Evolutionary conservation across 805 yeast genomes (phyloP).

Genomic region (Spathaspora boniae): DNA sequence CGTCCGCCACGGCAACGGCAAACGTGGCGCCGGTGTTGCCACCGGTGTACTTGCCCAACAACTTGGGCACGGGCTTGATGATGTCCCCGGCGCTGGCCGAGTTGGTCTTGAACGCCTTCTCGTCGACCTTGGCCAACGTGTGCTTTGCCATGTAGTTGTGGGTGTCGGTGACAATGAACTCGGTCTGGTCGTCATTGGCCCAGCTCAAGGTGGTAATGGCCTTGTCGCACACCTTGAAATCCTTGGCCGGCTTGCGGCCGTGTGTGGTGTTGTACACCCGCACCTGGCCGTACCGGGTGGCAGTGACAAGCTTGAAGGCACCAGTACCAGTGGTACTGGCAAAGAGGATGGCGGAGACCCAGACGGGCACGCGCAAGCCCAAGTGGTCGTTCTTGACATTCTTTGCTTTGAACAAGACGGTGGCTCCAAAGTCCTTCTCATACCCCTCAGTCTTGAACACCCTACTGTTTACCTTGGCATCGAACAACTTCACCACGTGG

Average conservation of each 20-base stretch:
- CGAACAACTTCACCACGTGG: constrained; percentile 42
- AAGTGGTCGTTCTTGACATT: constrained; percentile 79
- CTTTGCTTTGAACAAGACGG: constrained; percentile 61
- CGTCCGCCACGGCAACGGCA: constrained; percentile 48
- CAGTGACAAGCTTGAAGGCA: constrained; percentile 54
- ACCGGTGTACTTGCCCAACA: constrained; percentile 61
- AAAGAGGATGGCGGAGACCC: constrained; percentile 62
- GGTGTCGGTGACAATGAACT: constrained; percentile 68
- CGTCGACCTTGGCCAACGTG: constrained; percentile 32
- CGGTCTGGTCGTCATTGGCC: constrained; percentile 33
- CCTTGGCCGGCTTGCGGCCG: constrained; percentile 66
- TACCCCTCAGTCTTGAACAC: constrained; percentile 17
- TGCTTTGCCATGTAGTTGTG: constrained; percentile 61
- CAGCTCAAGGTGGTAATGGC: constrained; percentile 46
- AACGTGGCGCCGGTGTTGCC: constrained; percentile 69
- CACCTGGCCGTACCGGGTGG: constrained; percentile 73
- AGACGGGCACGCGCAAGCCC: constrained; percentile 78
- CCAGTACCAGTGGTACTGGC: constrained; percentile 30
- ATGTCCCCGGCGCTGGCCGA: constrained; percentile 47
- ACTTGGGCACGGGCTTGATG: constrained; percentile 43
- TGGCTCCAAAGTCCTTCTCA: constrained; percentile 20
- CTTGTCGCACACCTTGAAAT: constrained; percentile 51
- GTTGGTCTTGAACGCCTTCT: constrained; percentile 30
- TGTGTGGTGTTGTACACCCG: constrained; percentile 67
- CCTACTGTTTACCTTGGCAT: constrained; percentile 16